Conservation (phyloP, 2,329 filamentous ascomycete species). For the Ophiostoma fasciatum region DNA sequence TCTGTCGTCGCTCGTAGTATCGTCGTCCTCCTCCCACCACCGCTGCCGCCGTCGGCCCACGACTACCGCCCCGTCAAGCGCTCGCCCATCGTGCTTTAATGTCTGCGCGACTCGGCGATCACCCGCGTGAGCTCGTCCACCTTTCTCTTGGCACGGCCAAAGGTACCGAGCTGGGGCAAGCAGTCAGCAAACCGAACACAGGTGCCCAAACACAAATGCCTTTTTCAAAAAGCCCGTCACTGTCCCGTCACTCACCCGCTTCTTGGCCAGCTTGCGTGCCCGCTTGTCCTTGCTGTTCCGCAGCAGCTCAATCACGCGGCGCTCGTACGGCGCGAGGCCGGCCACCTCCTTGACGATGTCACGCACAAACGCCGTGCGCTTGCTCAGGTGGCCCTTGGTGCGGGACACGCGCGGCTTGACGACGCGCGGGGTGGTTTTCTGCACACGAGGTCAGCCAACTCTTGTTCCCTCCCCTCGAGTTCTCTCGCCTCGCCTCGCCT, state of each 20-base stretch:
- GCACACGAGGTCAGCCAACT: slow-evolving; percentile 18
- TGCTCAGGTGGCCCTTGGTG: slow-evolving; percentile 92
- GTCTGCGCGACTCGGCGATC: slow-evolving; percentile 83
- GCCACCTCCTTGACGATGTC: slow-evolving; percentile 98
- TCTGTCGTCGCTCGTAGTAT: too few relatives aligned
- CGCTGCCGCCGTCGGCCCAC: too few relatives aligned
- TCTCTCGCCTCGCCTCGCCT: too few relatives aligned
- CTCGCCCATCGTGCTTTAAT: slow-evolving; percentile 28
- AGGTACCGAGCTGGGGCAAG: slow-evolving; percentile 69
- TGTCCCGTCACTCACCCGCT: slow-evolving; percentile 80
- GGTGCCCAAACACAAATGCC: too few relatives aligned
- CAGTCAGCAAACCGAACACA: background rate
- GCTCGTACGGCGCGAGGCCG: slow-evolving; percentile 90
- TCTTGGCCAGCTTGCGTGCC: slow-evolving; percentile 97
- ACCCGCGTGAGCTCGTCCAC: slow-evolving; percentile 97
- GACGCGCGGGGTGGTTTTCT: slow-evolving; percentile 74
- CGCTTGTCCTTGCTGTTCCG: slow-evolving; percentile 99
- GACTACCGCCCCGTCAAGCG: background rate
- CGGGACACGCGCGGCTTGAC: slow-evolving; percentile 65
- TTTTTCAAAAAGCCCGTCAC: too few relatives aligned
- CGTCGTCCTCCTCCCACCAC: too few relatives aligned
- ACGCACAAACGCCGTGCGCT: slow-evolving; percentile 91
- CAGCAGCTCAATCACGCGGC: slow-evolving; percentile 96
- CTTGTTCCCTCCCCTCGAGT: background rate
- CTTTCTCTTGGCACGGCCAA: slow-evolving; percentile 98